Conservation (phyloP, 495 filamentous ascomycete genomes). For the Tuber microsphaerosporum region DNA sequence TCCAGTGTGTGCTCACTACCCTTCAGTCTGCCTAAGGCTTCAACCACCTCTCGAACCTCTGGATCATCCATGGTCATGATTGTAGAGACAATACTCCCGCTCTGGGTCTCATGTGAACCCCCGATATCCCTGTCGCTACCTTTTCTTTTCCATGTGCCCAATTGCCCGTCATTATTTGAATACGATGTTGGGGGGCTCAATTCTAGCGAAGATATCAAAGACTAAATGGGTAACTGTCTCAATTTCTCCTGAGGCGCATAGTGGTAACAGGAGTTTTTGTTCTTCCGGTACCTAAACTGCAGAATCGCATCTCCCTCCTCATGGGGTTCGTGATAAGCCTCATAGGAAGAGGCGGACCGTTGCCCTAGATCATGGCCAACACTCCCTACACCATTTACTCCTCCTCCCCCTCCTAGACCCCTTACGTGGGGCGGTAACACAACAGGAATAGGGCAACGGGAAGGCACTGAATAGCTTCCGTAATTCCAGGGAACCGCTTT, state of each 20-base stretch:
- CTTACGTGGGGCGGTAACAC: conserved; percentile 22
- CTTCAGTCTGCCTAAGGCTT: conserved; percentile 75
- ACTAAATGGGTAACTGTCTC: conserved; percentile 33
- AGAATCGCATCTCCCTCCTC: conserved; percentile 1
- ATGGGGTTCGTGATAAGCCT: neutral
- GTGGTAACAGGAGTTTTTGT: neutral
- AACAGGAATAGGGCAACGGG: conserved; percentile 19
- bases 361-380: conserved; percentile 3
- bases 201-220: conserved; percentile 43
- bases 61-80: conserved; percentile 71
- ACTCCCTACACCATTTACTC: neutral
- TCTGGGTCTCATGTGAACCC: conserved; percentile 36
- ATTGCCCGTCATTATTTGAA: conserved; percentile 16
- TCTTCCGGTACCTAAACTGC: neutral
- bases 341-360: conserved; percentile 1
- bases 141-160: conserved; percentile 35
- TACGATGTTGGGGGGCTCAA: conserved; percentile 38
- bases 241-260: conserved; percentile 14
- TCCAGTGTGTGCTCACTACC: conserved; percentile 55
- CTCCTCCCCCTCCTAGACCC: neutral
- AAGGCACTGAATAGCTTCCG: conserved; percentile 9
- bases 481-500: conserved; percentile 30
- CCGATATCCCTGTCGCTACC: conserved; percentile 37
- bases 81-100: conserved; percentile 47
- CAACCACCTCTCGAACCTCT: conserved; percentile 70